Conservation (phyloP, 2,329 filamentous ascomycete species). For the Pseudodiploospora longispora region DNA sequence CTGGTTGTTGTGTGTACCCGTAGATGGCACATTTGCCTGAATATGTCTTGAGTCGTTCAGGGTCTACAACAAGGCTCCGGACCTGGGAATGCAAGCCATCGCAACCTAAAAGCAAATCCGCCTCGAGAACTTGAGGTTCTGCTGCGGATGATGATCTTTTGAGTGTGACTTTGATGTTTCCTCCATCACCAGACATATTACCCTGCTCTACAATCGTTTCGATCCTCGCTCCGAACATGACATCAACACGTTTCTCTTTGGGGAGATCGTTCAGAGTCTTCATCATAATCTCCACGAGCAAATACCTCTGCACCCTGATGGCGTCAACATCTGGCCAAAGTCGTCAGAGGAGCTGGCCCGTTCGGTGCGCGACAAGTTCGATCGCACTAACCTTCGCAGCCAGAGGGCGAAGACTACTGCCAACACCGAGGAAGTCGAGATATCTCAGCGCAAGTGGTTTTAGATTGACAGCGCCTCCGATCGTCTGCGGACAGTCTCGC, state of each 20-base stretch:
- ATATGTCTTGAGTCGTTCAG: constrained; percentile 20
- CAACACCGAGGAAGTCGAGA: constrained; percentile 31
- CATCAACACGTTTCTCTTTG: constrained; percentile 4
- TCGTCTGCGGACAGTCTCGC: constrained; percentile 33
- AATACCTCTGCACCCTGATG: constrained; percentile 19
- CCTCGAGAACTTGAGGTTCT: constrained; percentile 5
- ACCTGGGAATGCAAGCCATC: constrained; percentile 32
- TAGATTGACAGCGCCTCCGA: constrained; percentile 38
- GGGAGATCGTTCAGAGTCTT: constrained; percentile 7
- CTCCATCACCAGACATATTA: not conserved
- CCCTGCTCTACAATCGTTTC: constrained; percentile 10
- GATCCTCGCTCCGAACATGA: constrained; percentile 13
- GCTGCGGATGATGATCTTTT: not conserved
- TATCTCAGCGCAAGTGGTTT: constrained; percentile 37
- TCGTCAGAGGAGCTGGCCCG: constrained; percentile 14
- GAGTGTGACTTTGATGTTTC: constrained; percentile 2
- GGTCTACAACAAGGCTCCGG: constrained; percentile 20
- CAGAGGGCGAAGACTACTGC: constrained; percentile 13
- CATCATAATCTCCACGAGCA: constrained; percentile 18
- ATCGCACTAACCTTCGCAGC: constrained; percentile 15
- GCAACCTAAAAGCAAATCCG: constrained; percentile 25
- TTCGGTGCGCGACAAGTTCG: constrained; percentile 21
- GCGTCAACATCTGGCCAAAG: constrained; percentile 17
- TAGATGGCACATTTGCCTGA: constrained; percentile 21
- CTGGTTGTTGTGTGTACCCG: constrained; percentile 10